These are phyloP conservation scores for Aureoboletus auriporus DNA, from an alignment of 768 basidiomycete species.

Conservation along the genomic window DNA sequence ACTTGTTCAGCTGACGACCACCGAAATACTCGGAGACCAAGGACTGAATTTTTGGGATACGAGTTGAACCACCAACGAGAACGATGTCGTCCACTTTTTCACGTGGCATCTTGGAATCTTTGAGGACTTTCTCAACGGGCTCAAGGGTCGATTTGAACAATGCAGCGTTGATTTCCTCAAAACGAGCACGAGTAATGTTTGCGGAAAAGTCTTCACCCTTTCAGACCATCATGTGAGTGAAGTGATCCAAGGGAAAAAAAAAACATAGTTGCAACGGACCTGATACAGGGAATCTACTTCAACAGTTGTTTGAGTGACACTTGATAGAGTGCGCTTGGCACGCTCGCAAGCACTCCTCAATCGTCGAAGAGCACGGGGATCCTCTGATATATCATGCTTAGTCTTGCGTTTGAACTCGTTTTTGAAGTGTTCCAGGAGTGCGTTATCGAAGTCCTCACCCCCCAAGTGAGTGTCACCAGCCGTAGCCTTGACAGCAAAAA, in stretches of 20 bases:
- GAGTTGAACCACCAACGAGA: slow-evolving; percentile 98
- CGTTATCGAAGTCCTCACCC: slow-evolving; percentile 99
- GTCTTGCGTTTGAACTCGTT: slow-evolving; percentile 98
- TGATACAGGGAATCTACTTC: slow-evolving; percentile 99
- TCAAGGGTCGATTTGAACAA: slow-evolving; percentile 97
- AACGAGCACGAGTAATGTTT: slow-evolving; percentile 98
- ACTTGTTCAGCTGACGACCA: slow-evolving; percentile 98
- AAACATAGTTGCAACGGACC: slow-evolving; percentile 37
- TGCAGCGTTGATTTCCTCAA: slow-evolving; percentile 97
- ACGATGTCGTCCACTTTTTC: slow-evolving; percentile 99
- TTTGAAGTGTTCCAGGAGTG: slow-evolving; percentile 98
- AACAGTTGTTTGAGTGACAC: slow-evolving; percentile 97
- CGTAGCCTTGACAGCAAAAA: slow-evolving; percentile 99
- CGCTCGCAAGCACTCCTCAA: slow-evolving; percentile 97
- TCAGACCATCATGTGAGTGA: slow-evolving; percentile 6
- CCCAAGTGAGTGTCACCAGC: slow-evolving; percentile 99
- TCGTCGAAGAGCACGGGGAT: slow-evolving; percentile 94
- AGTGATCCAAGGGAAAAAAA: background rate
- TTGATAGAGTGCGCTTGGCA: slow-evolving; percentile 98
- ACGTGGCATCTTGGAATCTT: slow-evolving; percentile 97
- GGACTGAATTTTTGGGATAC: slow-evolving; percentile 98
- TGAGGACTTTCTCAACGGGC: slow-evolving; percentile 97
- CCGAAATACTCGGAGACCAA: slow-evolving; percentile 99
- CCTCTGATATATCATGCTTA: slow-evolving; percentile 95
- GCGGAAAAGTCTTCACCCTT: slow-evolving; percentile 97